Evolutionary conservation across 2,329 filamentous ascomycete species (phyloP), one percentile per base, ranked within the genome.

Genomic region (Hymenoscyphus fraxineus): DNA sequence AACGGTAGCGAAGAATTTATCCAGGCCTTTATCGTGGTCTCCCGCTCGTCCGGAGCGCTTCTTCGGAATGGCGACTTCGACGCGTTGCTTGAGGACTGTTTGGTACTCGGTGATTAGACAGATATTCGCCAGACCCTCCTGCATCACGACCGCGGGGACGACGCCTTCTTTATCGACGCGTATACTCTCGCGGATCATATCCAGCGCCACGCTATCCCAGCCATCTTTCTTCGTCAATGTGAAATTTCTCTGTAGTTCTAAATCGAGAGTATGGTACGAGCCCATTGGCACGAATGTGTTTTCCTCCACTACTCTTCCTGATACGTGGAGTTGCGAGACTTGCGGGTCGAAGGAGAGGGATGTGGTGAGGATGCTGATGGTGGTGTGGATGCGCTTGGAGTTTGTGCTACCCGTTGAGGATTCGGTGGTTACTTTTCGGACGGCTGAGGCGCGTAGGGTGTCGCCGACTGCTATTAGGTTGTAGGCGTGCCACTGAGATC

Each of bases 131-230:
- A 91, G 77, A 16, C 91, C 90, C 73, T 98, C 94, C 72, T 96
- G 91, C 90, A 99, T 94, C 31, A 98, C 91, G 0, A 98, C 89
- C 0, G 95, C 94, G 63, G 93, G 92, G 19, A 96, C 84, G 67
- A 94, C 90, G 0, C 92, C 93, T 67, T 90, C 88, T 73, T 89
- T 88, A 69, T 92, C 89, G 70, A 91, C 87, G 71, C 91, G 88
- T 15, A 94, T 83, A 0, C 93, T 89, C 75, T 97, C 92, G 64
- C 85, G 82, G 12, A 99, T 83, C 57, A 91, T 89, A 65, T 91
- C 88, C 58, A 89, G 80, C 3, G 93, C 91, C 12, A 99, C 88
- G 70, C 90, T 93, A 77, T 99, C 95, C 95, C 95, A 99, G 54
- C 93, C 88, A 9, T 86, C 80, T 47, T 85, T 84, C 78, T 98